Conservation (phyloP, 331 rosid genomes). For the Rhamnella rubrinervis region DNA sequence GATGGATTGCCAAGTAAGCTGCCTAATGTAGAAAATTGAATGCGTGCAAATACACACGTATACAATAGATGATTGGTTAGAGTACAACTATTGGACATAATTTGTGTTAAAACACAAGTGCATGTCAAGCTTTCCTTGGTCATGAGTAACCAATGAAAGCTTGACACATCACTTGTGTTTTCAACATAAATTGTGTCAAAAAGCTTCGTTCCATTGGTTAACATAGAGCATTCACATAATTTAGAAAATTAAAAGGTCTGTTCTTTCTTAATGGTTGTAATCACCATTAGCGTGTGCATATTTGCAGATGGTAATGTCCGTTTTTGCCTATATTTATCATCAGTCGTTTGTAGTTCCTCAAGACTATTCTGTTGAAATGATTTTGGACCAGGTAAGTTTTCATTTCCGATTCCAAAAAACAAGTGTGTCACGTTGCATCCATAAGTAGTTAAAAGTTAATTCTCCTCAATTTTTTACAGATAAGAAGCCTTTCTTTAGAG, state of each 20-base stretch:
- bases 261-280: neutral
- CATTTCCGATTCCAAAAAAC: neutral
- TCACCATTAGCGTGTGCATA: too few species aligned
- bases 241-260: too few species aligned
- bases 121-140: too few species aligned
- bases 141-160: too few species aligned
- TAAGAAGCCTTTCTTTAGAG: conserved; percentile 73
- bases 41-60: too few species aligned
- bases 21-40: neutral
- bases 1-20: conserved; percentile 92
- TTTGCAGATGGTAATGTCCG: conserved; percentile 91
- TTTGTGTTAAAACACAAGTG: too few species aligned
- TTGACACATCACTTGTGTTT: too few species aligned
- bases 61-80: too few species aligned
- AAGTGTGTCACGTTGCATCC: neutral
- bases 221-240: too few species aligned
- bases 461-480: conserved; percentile 40
- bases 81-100: too few species aligned
- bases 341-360: conserved; percentile 77
- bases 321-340: conserved; percentile 84
- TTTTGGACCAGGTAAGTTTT: conserved; percentile 73
- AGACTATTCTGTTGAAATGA: conserved; percentile 62
- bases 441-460: neutral
- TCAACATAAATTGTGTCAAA: too few species aligned
- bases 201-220: too few species aligned